Conservation (phyloP, 2,329 filamentous ascomycete genomes). For the Gyromitra esculenta region DNA sequence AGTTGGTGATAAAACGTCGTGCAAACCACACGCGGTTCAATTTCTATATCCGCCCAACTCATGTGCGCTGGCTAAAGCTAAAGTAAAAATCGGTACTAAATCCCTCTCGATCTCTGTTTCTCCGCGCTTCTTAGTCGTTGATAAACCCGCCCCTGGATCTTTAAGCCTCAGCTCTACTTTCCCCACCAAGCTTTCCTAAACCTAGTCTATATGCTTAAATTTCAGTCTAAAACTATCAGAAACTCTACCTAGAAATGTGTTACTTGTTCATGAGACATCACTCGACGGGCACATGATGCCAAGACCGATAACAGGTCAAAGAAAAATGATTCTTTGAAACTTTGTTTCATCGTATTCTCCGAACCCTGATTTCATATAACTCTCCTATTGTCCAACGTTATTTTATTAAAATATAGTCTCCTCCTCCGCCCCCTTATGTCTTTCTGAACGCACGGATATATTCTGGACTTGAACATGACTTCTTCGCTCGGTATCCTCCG, state of each 20-base stretch:
- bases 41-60: not conserved
- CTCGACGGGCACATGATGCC: not conserved
- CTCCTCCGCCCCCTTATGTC: not conserved
- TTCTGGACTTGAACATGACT: not conserved
- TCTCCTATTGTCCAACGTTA: not conserved
- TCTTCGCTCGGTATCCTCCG: constrained; percentile 1
- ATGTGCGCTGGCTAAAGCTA: not conserved
- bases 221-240: too few species aligned
- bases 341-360: not conserved
- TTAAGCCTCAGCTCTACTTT: too few species aligned
- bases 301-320: not conserved
- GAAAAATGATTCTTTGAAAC: not conserved
- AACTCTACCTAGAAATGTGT: not conserved
- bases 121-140: too few species aligned
- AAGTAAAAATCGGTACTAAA: not conserved
- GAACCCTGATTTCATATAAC: not conserved
- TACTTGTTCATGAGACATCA: constrained; percentile 2
- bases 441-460: not conserved
- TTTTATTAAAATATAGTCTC: not conserved
- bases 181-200: too few species aligned
- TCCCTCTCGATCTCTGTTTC: too few species aligned
- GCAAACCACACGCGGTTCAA: not conserved
- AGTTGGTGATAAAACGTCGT: not conserved
- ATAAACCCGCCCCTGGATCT: too few species aligned
- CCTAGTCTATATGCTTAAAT: too few species aligned